Conservation (phyloP, 352 stramenopile species). For the Phytopythium litorale region DNA sequence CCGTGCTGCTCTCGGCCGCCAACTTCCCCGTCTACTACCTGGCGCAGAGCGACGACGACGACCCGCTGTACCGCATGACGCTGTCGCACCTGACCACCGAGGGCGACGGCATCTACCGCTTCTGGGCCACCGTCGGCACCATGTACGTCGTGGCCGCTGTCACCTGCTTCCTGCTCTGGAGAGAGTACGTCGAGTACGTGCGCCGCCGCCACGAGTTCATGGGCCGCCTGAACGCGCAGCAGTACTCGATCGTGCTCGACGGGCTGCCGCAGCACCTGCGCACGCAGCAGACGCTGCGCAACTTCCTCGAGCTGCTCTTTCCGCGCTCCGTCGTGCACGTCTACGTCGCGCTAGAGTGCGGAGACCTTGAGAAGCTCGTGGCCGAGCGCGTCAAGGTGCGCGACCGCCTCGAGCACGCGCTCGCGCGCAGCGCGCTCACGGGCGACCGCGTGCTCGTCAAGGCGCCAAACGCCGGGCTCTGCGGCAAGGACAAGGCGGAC, state of each 20-base stretch:
- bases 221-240: slow-evolving; percentile 47
- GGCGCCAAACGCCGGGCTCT: slow-evolving; percentile 22
- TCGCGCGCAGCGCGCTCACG: slow-evolving; percentile 57
- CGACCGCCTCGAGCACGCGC: slow-evolving; percentile 60
- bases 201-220: slow-evolving; percentile 75
- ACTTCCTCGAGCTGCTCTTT: slow-evolving; percentile 75
- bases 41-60: slow-evolving; percentile 22
- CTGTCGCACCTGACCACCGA: slow-evolving; percentile 55
- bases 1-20: slow-evolving; percentile 49
- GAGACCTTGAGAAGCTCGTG: slow-evolving; percentile 71
- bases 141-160: slow-evolving; percentile 65
- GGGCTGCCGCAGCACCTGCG: slow-evolving; percentile 67
- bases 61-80: slow-evolving; percentile 62
- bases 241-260: slow-evolving; percentile 80
- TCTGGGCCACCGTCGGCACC: slow-evolving; percentile 54
- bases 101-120: slow-evolving; percentile 42
- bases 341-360: slow-evolving; percentile 74
- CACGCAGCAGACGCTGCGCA: slow-evolving; percentile 70
- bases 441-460: slow-evolving; percentile 50
- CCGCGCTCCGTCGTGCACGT: slow-evolving; percentile 62
- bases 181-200: slow-evolving; percentile 75
- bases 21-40: slow-evolving; percentile 85
- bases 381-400: slow-evolving; percentile 61
- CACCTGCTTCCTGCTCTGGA: slow-evolving; percentile 61
- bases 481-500: slow-evolving; percentile 52